Base-by-base conservation (phyloP, 2,329 filamentous ascomycete species). In the Arthroderma uncinatum region DNA sequence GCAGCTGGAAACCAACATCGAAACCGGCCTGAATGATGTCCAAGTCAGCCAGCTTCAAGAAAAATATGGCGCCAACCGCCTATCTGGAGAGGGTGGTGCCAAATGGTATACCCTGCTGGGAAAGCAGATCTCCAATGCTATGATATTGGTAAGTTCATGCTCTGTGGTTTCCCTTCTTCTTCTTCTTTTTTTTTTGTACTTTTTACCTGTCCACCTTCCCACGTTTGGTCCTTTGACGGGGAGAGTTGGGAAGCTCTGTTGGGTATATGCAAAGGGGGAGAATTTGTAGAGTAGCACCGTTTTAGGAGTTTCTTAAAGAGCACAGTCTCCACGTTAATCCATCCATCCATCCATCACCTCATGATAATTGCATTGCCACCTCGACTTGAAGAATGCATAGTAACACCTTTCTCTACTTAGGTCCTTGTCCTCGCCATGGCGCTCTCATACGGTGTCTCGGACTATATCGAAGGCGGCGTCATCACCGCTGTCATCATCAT, bases 371-470 rank as follows among this genome's bases (percentile, higher is more conserved):
- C n/a, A 23, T 12, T 57, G n/a, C 16, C 3, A 54, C 21, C 28
- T 39, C 12, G 10, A 57, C 44, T 21, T 19, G 39, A 33, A 23
- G 56, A 56, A 16, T 25, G 48, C 9, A 39, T 61, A 61, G 53
- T 62, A 61, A 62, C 56, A 56, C 25, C 30, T 40, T 42, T 14
- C 19, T 36, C 25, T 39, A 14, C 34, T 55, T 60, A 87, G 85
- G 84, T 87, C 60, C 82, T 90, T 63, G 77, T 89, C 63, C 82
- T 87, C 65, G 86, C 87, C 64, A 88, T 87, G 82, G 83, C 82
- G 60, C 75, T 80, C 44, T 77, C 77, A 60, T 79, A 78, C 63
- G 79, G 77, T 40, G 78, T 81, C 39, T 70, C 74, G 39, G 79
- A 81, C 64, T 82, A 76, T 60, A 75, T 82, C 56, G 80, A 82